Conservation (phyloP, 768 basidiomycete species). For the Podaxis mareebaensis region DNA sequence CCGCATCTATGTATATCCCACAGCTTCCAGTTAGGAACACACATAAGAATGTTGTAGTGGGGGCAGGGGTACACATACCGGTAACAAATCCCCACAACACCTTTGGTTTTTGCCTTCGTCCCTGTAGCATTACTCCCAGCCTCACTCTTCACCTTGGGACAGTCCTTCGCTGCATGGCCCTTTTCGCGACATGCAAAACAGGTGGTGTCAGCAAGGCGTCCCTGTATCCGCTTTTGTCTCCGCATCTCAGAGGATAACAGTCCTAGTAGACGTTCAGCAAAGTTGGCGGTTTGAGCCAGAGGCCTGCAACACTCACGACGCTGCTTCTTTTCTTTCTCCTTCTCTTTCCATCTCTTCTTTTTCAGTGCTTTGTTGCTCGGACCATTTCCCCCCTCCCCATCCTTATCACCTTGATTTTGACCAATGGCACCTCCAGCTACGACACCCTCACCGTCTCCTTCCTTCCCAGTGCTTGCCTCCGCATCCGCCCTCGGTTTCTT, state of each 20-base stretch:
- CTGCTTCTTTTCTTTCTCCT: conserved; percentile 29
- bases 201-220: conserved; percentile 56
- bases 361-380: conserved; percentile 21
- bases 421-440: neutral
- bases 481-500: conserved; percentile 34
- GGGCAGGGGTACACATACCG: conserved; percentile 44
- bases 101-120: conserved; percentile 22
- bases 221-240: conserved; percentile 61
- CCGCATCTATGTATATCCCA: conserved; percentile 61
- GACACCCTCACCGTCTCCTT: conserved; percentile 21
- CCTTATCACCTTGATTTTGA: neutral
- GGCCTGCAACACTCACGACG: conserved; percentile 31
- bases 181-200: conserved; percentile 87
- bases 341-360: conserved; percentile 33
- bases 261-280: neutral
- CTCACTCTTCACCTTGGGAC: conserved; percentile 48
- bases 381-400: neutral
- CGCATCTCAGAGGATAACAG: conserved; percentile 49
- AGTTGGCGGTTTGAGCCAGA: conserved; percentile 7
- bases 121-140: conserved; percentile 18
- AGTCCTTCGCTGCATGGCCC: conserved; percentile 84
- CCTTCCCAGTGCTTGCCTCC: conserved; percentile 19
- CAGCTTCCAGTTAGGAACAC: neutral
- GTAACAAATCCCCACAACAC: conserved; percentile 64
- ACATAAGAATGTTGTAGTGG: neutral